Evolutionary conservation across 2,329 filamentous ascomycete genomes (phyloP).

Genomic region (Alternaria rosae): DNA sequence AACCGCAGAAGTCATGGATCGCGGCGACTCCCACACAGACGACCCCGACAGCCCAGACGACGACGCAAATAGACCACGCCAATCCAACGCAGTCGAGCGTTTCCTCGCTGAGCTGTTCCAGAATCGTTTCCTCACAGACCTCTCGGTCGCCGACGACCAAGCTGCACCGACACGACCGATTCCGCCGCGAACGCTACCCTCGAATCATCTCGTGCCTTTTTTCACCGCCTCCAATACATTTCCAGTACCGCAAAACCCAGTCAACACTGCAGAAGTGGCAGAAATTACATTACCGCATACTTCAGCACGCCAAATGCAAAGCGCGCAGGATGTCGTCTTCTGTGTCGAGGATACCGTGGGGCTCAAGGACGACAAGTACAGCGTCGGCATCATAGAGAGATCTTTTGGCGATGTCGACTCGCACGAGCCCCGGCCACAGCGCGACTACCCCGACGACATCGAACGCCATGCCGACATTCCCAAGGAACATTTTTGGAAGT

Average conservation of each 20-base stretch:
- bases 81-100: conserved; percentile 17
- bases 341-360: conserved; percentile 54
- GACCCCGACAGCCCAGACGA: background rate
- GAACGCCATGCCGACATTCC: conserved; percentile 45
- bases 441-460: conserved; percentile 49
- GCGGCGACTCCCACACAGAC: conserved; percentile 7
- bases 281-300: background rate
- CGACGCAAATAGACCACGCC: background rate
- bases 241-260: conserved; percentile 11
- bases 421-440: conserved; percentile 54
- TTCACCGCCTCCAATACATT: conserved; percentile 27
- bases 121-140: conserved; percentile 28
- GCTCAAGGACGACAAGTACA: conserved; percentile 48
- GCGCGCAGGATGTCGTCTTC: conserved; percentile 37
- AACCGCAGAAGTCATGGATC: conserved; percentile 5
- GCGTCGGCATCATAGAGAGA: conserved; percentile 56
- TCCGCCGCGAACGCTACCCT: conserved; percentile 15
- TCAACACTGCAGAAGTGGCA: background rate
- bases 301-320: conserved; percentile 9
- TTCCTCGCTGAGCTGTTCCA: conserved; percentile 33
- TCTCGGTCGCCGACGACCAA: conserved; percentile 19
- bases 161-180: conserved; percentile 21
- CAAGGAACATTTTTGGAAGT: conserved; percentile 46
- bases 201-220: conserved; percentile 29
- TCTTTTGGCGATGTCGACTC: conserved; percentile 55